Evolutionary conservation across 2,329 filamentous ascomycete species (phyloP).

Genomic region (Botryotinia convoluta): DNA sequence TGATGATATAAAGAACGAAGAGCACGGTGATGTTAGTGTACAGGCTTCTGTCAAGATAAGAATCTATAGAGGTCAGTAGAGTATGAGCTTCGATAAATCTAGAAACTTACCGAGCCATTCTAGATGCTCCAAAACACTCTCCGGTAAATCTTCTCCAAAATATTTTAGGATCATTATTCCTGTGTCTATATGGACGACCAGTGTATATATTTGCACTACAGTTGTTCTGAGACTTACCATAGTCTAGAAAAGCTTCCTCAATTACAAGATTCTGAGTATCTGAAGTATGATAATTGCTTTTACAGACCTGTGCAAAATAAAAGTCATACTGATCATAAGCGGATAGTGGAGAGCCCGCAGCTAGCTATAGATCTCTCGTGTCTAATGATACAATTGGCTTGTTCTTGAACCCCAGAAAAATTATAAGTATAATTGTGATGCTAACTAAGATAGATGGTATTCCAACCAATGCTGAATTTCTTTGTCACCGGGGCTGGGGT

Average conservation of each 20-base stretch:
- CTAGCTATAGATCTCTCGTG: neutral
- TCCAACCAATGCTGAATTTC: neutral
- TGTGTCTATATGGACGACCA: too few species aligned
- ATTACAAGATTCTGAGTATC: neutral
- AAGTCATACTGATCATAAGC: neutral
- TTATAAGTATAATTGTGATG: too few species aligned
- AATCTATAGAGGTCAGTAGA: neutral
- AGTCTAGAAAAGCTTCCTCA: too few species aligned
- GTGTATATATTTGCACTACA: too few species aligned
- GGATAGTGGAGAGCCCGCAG: neutral
- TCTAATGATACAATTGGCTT: neutral
- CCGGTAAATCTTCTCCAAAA: neutral
- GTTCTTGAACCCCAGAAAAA: too few species aligned
- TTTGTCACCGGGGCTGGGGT: neutral
- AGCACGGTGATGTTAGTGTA: too few species aligned
- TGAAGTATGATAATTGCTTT: neutral
- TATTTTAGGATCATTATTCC: neutral
- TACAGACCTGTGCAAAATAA: neutral
- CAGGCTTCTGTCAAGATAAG: neutral
- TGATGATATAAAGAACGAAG: too few species aligned
- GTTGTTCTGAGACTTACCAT: too few species aligned
- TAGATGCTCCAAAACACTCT: neutral
- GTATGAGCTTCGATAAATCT: too few species aligned
- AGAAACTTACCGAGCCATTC: neutral
- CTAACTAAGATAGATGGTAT: too few species aligned